Evolutionary conservation across 345 rosid genomes (phyloP), one percentile per base, ranked within the genome.

Genomic region (Cochlearia excelsa): DNA sequence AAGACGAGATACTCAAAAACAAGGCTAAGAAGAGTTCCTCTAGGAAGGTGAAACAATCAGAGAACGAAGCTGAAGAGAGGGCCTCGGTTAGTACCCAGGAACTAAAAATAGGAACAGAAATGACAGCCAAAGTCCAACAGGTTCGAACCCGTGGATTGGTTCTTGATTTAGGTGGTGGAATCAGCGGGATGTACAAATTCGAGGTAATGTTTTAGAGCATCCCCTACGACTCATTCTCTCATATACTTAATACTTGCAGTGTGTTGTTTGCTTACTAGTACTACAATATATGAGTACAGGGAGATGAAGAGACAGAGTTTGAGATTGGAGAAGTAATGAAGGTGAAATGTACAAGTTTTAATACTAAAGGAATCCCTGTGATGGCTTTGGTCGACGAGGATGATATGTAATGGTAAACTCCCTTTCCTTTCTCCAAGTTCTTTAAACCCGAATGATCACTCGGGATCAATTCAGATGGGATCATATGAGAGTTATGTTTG

Each of bases 141-240:
- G 67, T 87, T 61, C 90, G 93, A 35, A 43, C 81, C 0, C 88
- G 35, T 51, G 99, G 99, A 57, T 75, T 93, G 47, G 94, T 87
- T 71, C 95, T 86, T 75, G 95, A 93, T 69, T 71, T 93, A 86
- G 97, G 95, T 60, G 81, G 86, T 77, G 94, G 80, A 67, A 70
- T 89, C 65, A 95, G 81, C 46, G 99, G 94, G 58, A 88, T 89
- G 97, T 83, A 84, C 67, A 80, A 75, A 57, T 93, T 87, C 65
- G 76, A 85, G 89, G 99, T 89, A n/a, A 77, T 54, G 45, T 57
- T 63, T 49, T 5, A 57, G 41, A 10, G 26, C 4, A 29, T 11
- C 50, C 34, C 34, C 37, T 29, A 44, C 51, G 9, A 29, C 41
- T 61, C 9, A 3, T 46, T 59, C 54, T 48, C 40, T 27, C 1